Evolutionary conservation across 139 green algal genomes (phyloP).

Genomic region (Volvox africanus): DNA sequence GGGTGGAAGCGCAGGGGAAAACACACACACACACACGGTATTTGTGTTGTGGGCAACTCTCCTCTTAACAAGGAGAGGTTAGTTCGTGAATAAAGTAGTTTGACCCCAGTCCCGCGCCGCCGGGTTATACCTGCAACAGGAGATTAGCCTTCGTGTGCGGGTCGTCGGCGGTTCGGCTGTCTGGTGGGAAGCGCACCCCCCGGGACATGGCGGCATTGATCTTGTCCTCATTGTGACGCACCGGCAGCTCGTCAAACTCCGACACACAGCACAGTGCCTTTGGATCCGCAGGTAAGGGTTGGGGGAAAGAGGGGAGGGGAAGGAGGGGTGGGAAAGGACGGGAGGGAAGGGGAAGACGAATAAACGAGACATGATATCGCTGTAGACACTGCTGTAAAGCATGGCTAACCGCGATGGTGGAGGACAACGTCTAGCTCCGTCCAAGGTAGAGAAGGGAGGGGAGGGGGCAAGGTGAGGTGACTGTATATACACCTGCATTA

Average conservation of each 20-base stretch:
- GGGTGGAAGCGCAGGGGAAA: too few relatives aligned
- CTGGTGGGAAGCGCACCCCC: constrained; percentile 54
- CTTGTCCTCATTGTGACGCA: constrained; percentile 98
- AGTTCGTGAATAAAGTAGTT: too few relatives aligned
- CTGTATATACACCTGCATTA: too few relatives aligned
- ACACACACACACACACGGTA: too few relatives aligned
- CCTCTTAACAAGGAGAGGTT: too few relatives aligned
- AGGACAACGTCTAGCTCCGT: too few relatives aligned
- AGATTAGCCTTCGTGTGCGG: constrained; percentile 97
- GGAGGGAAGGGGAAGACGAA: not conserved
- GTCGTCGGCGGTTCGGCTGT: constrained; percentile 82
- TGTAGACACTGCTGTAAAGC: too few relatives aligned
- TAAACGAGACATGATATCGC: too few relatives aligned
- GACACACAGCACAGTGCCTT: constrained; percentile 78
- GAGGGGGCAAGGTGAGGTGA: too few relatives aligned
- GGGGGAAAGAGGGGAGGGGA: not conserved
- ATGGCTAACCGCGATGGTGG: too few relatives aligned
- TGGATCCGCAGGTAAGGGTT: not conserved
- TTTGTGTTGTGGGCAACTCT: too few relatives aligned
- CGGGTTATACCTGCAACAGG: constrained; percentile 82
- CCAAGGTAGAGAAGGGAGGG: constrained; percentile 3
- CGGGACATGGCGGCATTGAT: constrained; percentile 79
- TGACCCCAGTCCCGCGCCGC: too few relatives aligned
- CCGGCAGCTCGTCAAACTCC: constrained; percentile 97
- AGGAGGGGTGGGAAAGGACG: not conserved